Evolutionary conservation across 1,284 basidiomycete genomes (phyloP), one percentile per base, ranked within the genome.

Genomic region (Porphyrellus sp.): DNA sequence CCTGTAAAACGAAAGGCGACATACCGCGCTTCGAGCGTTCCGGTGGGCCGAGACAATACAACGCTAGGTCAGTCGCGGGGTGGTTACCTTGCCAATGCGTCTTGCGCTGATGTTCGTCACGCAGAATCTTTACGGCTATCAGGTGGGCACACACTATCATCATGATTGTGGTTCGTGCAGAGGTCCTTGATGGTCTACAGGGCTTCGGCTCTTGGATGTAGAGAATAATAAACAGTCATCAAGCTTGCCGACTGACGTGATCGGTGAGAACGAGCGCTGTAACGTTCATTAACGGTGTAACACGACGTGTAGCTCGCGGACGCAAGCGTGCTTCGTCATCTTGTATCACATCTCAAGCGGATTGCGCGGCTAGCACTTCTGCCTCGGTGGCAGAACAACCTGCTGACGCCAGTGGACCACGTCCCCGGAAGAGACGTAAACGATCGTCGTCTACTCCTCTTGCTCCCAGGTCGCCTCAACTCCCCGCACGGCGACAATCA

Each of bases 381-480:
- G 21, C 40, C 18, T 47, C 45, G 5, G 35, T 41, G 24, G 25
- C 21, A 35, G 53, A 47, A 12, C 38, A 38, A 30, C 27, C 28
- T 24, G 28, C 41, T 12, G 49, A 51, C 3, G 7, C 35, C 18
- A 37, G 15, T 13, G 53, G 48, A 46, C 54, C 49, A 6, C 52
- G 31, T 35, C 58, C 60, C 43, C 51, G 39, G 24, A 69, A 68
- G 54, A 63, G 55, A 45, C 54, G 16, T 25, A 65, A 55, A 39
- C 54, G 60, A 48, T 61, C 64, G 11, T 37, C 49, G 15, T 65
- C 64, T 15, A 63, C 58, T 30, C 55, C 58, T 33, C 41, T 60
- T 34, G 41, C 46, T 12, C 24, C 53, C 12, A 54, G 35, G 40
- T 16, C 50, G 24, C 51, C 60, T 24, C 62, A 51, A 33, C 46